Base-by-base conservation (phyloP, 768 basidiomycete species). In the Strobilomyces echinocephalus region DNA sequence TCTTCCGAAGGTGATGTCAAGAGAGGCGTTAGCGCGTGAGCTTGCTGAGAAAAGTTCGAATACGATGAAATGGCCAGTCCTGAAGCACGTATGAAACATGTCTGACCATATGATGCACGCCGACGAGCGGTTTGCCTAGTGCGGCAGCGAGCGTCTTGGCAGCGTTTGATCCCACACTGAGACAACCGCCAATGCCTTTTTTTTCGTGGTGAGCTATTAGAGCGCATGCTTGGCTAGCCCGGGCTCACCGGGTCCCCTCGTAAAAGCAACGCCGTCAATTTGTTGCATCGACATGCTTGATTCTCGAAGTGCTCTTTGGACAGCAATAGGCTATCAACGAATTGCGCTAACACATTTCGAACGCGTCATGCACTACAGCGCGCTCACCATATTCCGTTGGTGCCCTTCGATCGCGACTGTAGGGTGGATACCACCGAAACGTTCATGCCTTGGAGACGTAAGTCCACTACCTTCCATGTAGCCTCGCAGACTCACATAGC, bases 21-120 rank as follows among this genome's bases (percentile, higher is more conserved):
- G 24, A 90, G 69, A 0, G 87, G 78, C 0, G 91, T 95, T 0
- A 95, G 74, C 0, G 95, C 90, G 63, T 97, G 95, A 0, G 89
- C 95, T 91, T 95, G 93, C 92, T 94, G 60, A 39, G 30, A 34
- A 35, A 49, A 14, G 35, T 55, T 39, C 31, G 57, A 35, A 2
- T 1, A 4, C 18, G 5, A 34, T 34, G 52, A 39, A 38, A 50
- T n/a, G 46, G 20, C 5, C n/a, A 2, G 31, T 21, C 9, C 7
- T 9, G 9, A 33, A 16, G 30, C 4, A 15, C 8, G 38, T n/a
- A 26, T 34, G 11, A 20, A 33, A 1, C 30, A 28, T 39, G 63
- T 74, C 44, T 44, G 35, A 92, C 94, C 95, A 97, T 98, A 63
- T 98, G 95, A 70, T 97, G 91, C 7, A 97, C 90, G 4, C 93